Conservation (phyloP, 345 rosid genomes). For the Citrus mangshanensis region DNA sequence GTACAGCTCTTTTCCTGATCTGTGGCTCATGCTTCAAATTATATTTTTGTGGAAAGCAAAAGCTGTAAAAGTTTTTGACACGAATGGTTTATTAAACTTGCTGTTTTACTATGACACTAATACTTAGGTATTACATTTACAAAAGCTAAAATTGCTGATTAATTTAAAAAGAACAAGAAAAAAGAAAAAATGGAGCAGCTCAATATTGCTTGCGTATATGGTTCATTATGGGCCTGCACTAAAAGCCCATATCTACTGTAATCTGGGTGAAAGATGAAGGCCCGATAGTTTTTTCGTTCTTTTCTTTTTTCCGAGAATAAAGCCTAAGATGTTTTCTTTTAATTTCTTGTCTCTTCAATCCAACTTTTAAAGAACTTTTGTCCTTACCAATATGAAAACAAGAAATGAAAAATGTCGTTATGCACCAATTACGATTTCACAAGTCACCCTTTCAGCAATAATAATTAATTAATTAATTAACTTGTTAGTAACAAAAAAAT, state of each 20-base stretch:
- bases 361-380: too few species aligned
- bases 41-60: neutral
- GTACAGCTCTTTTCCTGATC: neutral
- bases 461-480: neutral
- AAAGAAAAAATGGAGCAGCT: too few species aligned
- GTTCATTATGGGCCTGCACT: neutral
- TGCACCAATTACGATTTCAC: neutral
- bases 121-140: neutral
- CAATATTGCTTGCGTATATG: too few species aligned
- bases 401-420: neutral
- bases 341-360: too few species aligned
- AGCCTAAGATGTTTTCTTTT: too few species aligned
- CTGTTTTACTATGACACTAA: neutral
- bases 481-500: neutral
- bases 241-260: neutral
- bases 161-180: too few species aligned
- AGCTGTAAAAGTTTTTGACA: neutral
- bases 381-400: neutral
- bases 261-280: neutral
- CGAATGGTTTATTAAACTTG: neutral
- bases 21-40: neutral
- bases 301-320: neutral
- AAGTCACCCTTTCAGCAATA: neutral
- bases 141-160: neutral
- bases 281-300: neutral